Base-by-base conservation (phyloP, 2,329 filamentous ascomycete genomes). In the Cladosporium cucumerinum region DNA sequence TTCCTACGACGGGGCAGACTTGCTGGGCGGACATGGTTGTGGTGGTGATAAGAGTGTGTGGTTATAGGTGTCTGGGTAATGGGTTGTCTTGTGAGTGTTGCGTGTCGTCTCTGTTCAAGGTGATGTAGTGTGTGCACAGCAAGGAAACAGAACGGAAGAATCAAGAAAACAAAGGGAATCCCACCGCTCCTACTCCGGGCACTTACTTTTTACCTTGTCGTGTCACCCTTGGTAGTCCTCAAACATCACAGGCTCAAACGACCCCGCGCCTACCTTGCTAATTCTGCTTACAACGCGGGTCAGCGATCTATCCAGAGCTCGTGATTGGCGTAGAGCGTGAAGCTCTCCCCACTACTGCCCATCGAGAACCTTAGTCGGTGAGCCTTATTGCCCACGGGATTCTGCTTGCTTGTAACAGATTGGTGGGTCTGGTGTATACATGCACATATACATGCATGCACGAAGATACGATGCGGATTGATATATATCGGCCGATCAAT, bases 1-100 rank as follows among this genome's bases (percentile, higher is more conserved):
- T 66, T 34, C 65, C 65, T 7, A 66, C 65, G 46, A 66, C 62
- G 23, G 65, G 65, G 65, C 65, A 66, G 62, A 66, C 58, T 65
- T 66, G 61, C 36, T 62, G 49, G 49, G 60, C 60, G 46, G 65
- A 34, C 65, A 66, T 66, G 28, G 39, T 59, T 23, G 43, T 57
- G 52, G 34, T 63, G 28, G 49, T 26, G 26, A 16, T 52, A 8
- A 30, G 23, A 25, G 46, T 49, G 11, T 25, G 25, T 25, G 48
- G 12, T 51, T 28, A 5, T 39, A 14, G 26, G 16, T 32, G 51
- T 32, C 12, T 32, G 16, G 7, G 18, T 16, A 4, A 12, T 54
- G 25, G 7, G 18, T 26, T n/a, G 51, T 54, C 16, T 26, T 54
- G 5, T 21, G 18, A 16, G 18, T 26, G 0, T 21, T 54, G 26